phyloP scores from a whole-genome alignment of 306 rosid genomes.

The Cucumis cinereus region DNA sequence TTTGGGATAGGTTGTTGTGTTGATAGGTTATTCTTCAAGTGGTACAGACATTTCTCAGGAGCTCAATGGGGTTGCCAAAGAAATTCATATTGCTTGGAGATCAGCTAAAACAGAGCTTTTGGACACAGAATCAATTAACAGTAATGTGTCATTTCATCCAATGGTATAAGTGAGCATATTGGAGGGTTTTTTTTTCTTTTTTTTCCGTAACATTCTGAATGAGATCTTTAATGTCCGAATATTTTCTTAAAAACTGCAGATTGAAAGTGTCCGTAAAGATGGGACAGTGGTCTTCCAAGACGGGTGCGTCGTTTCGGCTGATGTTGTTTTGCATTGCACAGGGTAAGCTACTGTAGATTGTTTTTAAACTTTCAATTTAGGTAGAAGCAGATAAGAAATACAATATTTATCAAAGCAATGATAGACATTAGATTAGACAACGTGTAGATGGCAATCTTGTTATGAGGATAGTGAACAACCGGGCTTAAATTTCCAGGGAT shows the following conservation, averaged over 20 bases:
- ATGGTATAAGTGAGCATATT: slow-evolving; percentile 37
- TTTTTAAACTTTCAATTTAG: neutral
- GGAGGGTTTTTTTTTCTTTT: neutral
- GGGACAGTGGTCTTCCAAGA: slow-evolving; percentile 50
- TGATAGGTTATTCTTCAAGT: slow-evolving; percentile 61
- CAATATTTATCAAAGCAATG: neutral
- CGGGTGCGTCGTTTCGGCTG: slow-evolving; percentile 37
- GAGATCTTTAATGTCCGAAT: neutral
- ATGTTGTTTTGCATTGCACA: slow-evolving; percentile 61
- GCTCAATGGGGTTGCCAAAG: slow-evolving; percentile 53
- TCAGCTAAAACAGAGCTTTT: slow-evolving; percentile 18
- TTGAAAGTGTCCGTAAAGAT: slow-evolving; percentile 43
- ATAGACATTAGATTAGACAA: neutral
- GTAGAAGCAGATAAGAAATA: neutral
- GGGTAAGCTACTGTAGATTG: slow-evolving; percentile 28
- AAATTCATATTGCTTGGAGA: slow-evolving; percentile 61
- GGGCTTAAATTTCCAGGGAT: neutral
- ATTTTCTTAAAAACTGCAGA: slow-evolving; percentile 27
- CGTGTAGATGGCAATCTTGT: neutral
- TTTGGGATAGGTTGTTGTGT: slow-evolving; percentile 41
- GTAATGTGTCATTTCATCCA: slow-evolving; percentile 69
- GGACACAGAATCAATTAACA: slow-evolving; percentile 31
- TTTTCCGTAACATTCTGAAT: neutral
- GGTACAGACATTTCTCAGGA: slow-evolving; percentile 67
- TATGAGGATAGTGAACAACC: neutral